A percentile compares a stretch with the other conserved stretches of the same genome.
Conservation (phyloP, 2,329 filamentous ascomycete species). For the Dactylellina sp. region DNA sequence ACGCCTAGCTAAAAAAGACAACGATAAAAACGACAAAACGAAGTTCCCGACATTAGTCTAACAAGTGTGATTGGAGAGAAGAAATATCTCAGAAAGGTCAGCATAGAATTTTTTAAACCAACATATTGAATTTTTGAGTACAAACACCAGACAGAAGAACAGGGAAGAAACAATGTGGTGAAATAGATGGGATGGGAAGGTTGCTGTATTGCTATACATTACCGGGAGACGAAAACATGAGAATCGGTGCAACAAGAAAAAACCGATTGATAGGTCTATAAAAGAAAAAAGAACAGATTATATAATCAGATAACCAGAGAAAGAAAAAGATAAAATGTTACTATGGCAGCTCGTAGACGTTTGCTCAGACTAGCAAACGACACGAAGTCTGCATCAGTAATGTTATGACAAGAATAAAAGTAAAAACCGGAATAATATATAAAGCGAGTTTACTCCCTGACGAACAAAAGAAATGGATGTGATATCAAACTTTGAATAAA, state of each 20-base stretch:
- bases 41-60: slow-evolving; percentile 29
- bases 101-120: slow-evolving; percentile 4
- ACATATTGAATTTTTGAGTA: neutral
- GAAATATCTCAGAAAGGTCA: neutral
- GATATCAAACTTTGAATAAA: slow-evolving; percentile 15
- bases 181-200: slow-evolving; percentile 9
- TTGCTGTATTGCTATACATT: slow-evolving; percentile 40
- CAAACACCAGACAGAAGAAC: slow-evolving; percentile 1
- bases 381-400: slow-evolving; percentile 6
- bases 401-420: slow-evolving; percentile 8
- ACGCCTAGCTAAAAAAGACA: neutral
- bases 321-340: too few relatives aligned
- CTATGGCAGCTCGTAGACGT: too few relatives aligned
- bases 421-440: slow-evolving; percentile 5
- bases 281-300: slow-evolving; percentile 24
- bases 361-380: too few relatives aligned
- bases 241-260: neutral
- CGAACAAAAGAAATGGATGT: slow-evolving; percentile 1
- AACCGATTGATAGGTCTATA: slow-evolving; percentile 21
- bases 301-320: too few relatives aligned
- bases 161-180: slow-evolving; percentile 1
- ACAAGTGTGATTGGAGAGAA: neutral
- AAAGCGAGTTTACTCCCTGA: slow-evolving; percentile 15
- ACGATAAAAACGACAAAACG: slow-evolving; percentile 8
- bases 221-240: slow-evolving; percentile 26